A percentile compares a stretch with the other conserved stretches of the same genome.
These are phyloP conservation scores for Phytophthora sp. DNA, from an alignment of 352 stramenopile genomes.

Conservation along the genomic window DNA sequence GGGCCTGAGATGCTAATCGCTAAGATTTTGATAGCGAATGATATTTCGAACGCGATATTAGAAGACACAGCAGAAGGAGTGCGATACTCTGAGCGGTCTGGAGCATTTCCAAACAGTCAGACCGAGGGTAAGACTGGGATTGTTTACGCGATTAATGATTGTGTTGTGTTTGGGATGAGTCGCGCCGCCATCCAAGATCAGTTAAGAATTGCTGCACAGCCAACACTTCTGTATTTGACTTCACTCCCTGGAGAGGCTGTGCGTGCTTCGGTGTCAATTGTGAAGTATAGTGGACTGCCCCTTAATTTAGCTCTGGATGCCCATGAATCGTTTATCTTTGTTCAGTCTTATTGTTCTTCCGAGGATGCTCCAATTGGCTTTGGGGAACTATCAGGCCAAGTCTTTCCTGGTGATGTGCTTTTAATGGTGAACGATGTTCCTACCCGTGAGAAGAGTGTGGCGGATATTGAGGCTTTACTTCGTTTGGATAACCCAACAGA, in stretches of 20 bases:
- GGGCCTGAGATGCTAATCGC: slow-evolving; percentile 30
- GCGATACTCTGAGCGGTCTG: slow-evolving; percentile 31
- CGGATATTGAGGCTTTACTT: slow-evolving; percentile 49
- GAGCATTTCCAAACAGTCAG: not conserved
- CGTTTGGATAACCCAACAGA: slow-evolving; percentile 26
- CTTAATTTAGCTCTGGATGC: slow-evolving; percentile 46
- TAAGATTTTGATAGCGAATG: slow-evolving; percentile 23
- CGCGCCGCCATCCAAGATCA: slow-evolving; percentile 42
- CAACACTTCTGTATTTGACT: slow-evolving; percentile 51
- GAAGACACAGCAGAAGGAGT: slow-evolving; percentile 46
- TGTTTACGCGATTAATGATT: slow-evolving; percentile 65
- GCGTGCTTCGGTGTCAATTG: slow-evolving; percentile 68
- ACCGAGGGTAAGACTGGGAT: slow-evolving; percentile 18
- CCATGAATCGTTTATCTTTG: slow-evolving; percentile 48
- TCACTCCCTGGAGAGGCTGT: slow-evolving; percentile 56
- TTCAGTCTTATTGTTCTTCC: slow-evolving; percentile 46
- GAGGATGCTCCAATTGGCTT: slow-evolving; percentile 42
- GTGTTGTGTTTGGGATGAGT: slow-evolving; percentile 52
- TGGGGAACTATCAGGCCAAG: slow-evolving; percentile 60
- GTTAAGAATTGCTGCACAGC: slow-evolving; percentile 38
- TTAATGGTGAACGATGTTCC: slow-evolving; percentile 51
- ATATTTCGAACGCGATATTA: slow-evolving; percentile 31
- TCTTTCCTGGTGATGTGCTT: slow-evolving; percentile 74
- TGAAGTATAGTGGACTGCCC: slow-evolving; percentile 49
- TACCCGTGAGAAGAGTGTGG: slow-evolving; percentile 32